Evolutionary conservation across 345 rosid species (phyloP).

Genomic region (Cardiospermum halicacabum): DNA sequence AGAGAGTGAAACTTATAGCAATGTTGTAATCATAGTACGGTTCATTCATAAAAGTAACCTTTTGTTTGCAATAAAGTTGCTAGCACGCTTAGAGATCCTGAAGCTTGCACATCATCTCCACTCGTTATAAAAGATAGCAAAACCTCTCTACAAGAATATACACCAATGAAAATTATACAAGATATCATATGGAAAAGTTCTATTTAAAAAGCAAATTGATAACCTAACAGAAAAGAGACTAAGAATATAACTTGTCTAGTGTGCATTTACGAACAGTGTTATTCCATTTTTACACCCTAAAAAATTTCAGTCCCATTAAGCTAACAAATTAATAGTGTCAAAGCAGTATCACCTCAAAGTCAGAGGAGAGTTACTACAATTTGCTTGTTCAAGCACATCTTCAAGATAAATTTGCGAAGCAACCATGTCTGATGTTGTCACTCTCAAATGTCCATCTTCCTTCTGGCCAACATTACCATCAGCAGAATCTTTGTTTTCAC

Average conservation of each 20-base stretch:
- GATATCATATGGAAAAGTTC: background rate
- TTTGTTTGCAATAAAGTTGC: slow-evolving; percentile 94
- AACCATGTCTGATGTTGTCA: slow-evolving; percentile 28
- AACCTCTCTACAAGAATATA: slow-evolving; percentile 53
- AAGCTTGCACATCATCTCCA: slow-evolving; percentile 72
- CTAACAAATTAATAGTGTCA: background rate
- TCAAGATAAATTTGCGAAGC: slow-evolving; percentile 36
- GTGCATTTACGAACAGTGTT: background rate
- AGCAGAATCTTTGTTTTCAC: slow-evolving; percentile 37
- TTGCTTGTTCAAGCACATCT: slow-evolving; percentile 23
- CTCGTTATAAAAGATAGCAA: slow-evolving; percentile 61
- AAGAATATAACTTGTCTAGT: background rate
- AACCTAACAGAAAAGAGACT: background rate
- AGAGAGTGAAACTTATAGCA: slow-evolving; percentile 17
- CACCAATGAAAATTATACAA: slow-evolving; percentile 12
- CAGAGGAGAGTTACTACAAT: slow-evolving; percentile 26
- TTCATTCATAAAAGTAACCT: slow-evolving; percentile 51
- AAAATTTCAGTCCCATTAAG: background rate
- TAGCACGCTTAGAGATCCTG: slow-evolving; percentile 79
- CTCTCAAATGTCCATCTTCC: slow-evolving; percentile 34
- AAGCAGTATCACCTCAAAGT: slow-evolving; percentile 48
- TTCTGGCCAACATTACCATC: slow-evolving; percentile 24
- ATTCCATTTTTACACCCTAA: background rate
- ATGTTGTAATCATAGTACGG: slow-evolving; percentile 12
- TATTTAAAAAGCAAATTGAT: background rate